Percentiles rank a stretch among this genome's conserved stretches.
Evolutionary conservation across 768 basidiomycete species (phyloP).

Genomic region (Saitozyma podzolica): DNA sequence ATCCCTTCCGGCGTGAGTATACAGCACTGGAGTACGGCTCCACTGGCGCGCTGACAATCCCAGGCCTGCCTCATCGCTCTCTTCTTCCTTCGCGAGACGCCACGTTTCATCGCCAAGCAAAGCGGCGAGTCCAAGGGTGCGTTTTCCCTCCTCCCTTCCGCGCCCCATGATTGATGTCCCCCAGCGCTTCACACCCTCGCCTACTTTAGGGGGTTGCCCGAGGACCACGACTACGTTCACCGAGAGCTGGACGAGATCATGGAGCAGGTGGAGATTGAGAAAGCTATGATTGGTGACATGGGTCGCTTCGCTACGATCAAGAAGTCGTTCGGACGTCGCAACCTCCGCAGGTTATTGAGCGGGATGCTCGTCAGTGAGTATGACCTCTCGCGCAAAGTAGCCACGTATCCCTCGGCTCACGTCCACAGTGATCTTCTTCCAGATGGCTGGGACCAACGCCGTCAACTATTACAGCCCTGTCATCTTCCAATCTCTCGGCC

Average conservation of each 20-base stretch:
- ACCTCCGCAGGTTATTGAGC: slow-evolving; percentile 36
- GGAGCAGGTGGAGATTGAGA: slow-evolving; percentile 10
- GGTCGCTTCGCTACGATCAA: slow-evolving; percentile 7
- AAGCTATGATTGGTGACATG: not conserved
- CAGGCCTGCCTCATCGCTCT: slow-evolving; percentile 53
- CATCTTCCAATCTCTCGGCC: slow-evolving; percentile 15
- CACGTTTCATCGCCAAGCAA: slow-evolving; percentile 22
- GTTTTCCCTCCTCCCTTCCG: not conserved
- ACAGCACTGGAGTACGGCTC: not conserved
- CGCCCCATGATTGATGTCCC: too few species aligned
- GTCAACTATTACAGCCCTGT: slow-evolving; percentile 27
- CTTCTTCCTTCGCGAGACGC: slow-evolving; percentile 50
- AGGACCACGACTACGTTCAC: slow-evolving; percentile 38
- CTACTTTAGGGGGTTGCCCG: slow-evolving; percentile 43
- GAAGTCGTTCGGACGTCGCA: slow-evolving; percentile 7
- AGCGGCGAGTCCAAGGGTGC: slow-evolving; percentile 20
- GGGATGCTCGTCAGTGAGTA: slow-evolving; percentile 9
- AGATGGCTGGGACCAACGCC: slow-evolving; percentile 23
- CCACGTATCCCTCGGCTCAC: not conserved
- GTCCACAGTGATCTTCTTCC: slow-evolving; percentile 41
- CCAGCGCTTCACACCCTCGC: slow-evolving; percentile 41
- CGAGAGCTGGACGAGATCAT: slow-evolving; percentile 19
- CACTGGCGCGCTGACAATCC: not conserved
- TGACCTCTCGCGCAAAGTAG: too few species aligned
- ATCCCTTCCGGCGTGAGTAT: slow-evolving; percentile 58